Percentiles rank a stretch among this genome's conserved stretches.
phyloP scores from a whole-genome alignment of 2,329 filamentous ascomycete species.

The Clarireedia homoeocarpa region DNA sequence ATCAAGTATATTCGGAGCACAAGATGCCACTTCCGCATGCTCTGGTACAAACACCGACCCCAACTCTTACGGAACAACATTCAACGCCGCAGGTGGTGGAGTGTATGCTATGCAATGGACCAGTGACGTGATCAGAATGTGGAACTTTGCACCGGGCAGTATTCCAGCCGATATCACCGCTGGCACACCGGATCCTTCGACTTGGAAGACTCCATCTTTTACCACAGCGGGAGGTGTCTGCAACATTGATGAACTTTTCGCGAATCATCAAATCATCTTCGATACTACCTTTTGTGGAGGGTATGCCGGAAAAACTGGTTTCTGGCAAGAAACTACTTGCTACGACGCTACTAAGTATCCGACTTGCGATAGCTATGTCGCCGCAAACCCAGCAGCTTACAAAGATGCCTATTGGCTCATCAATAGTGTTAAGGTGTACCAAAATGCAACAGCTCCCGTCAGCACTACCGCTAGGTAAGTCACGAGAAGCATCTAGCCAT shows the following conservation, averaged over 20 bases:
- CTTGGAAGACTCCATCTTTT: conserved; percentile 65
- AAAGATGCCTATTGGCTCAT: conserved; percentile 22
- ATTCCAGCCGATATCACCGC: conserved; percentile 58
- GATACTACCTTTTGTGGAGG: conserved; percentile 73
- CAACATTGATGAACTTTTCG: conserved; percentile 58
- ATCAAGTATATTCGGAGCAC: conserved; percentile 26
- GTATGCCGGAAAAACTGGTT: conserved; percentile 36
- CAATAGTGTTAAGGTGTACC: conserved; percentile 25
- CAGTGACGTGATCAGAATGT: conserved; percentile 57
- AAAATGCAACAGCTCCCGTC: conserved; percentile 10
- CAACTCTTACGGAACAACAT: conserved; percentile 43
- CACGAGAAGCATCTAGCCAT: no score
- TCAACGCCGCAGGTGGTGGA: conserved; percentile 58
- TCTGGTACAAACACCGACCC: conserved; percentile 32
- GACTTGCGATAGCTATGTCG: conserved; percentile 22
- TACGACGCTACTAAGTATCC: conserved; percentile 36
- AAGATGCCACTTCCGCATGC: conserved; percentile 32
- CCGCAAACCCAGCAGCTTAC: conserved; percentile 20
- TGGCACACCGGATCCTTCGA: conserved; percentile 48
- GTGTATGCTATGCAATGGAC: conserved; percentile 68
- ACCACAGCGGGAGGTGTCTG: conserved; percentile 50
- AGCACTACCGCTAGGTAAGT: conserved; percentile 28
- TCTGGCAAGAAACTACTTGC: conserved; percentile 43
- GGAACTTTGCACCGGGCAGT: conserved; percentile 59
- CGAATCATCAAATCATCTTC: conserved; percentile 62